A percentile compares a stretch with the other conserved stretches of the same genome.
Evolutionary conservation across 495 filamentous ascomycete species (phyloP).

Genomic region (Daldinia decipiens): DNA sequence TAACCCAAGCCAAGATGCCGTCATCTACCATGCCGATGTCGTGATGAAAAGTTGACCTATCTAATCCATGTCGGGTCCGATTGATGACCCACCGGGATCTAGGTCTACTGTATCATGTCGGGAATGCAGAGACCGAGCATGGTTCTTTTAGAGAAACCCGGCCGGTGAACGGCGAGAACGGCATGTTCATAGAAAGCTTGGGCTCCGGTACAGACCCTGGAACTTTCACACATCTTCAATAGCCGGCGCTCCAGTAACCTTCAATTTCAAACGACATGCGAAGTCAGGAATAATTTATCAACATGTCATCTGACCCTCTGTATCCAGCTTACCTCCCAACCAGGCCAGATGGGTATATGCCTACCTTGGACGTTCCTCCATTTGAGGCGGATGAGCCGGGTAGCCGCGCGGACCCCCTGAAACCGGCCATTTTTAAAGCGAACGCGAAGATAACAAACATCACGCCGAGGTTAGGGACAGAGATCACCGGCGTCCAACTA

Average conservation of each 20-base stretch:
- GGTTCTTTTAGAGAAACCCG: background rate
- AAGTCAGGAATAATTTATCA: background rate
- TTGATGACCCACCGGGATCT: background rate
- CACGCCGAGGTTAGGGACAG: background rate
- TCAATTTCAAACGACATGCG: background rate
- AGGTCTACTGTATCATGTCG: background rate
- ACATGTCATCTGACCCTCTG: slow-evolving; percentile 5
- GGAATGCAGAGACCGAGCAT: background rate
- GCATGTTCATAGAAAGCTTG: background rate
- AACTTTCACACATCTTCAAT: background rate
- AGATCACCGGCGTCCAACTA: background rate
- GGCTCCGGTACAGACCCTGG: background rate
- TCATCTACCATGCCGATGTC: background rate
- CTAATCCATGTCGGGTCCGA: background rate
- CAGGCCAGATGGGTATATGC: slow-evolving; percentile 23
- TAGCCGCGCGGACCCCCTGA: slow-evolving; percentile 34
- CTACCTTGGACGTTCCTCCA: slow-evolving; percentile 17
- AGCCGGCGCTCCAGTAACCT: background rate
- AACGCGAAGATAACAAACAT: background rate
- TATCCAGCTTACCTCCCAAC: slow-evolving; percentile 26
- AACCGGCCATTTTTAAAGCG: slow-evolving; percentile 19
- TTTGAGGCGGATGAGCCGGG: slow-evolving; percentile 36
- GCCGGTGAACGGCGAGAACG: background rate
- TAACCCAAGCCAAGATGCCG: background rate
- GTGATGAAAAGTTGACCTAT: background rate